Base-by-base conservation (phyloP, 441 rosid species). In the Flueggea neowawraea region DNA sequence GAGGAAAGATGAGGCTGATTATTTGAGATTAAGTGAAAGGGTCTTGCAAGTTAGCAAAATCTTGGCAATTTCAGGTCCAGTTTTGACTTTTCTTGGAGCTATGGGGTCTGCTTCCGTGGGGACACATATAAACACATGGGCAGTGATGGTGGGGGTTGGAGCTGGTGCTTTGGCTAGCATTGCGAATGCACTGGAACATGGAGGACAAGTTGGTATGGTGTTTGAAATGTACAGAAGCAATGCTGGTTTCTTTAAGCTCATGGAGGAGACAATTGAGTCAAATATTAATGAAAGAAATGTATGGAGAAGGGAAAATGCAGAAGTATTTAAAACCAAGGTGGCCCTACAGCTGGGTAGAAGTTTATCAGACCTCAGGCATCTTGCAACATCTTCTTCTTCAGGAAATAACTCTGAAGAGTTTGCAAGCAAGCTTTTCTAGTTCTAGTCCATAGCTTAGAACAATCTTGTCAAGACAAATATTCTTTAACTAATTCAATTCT, bases 351-450 rank as follows among this genome's bases (percentile, higher is more conserved):
- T 78, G 13, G 83, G 85, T 22, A 69, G 85, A 53, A 75, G 74
- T 62, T 16, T 65, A 39, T 67, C 81, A 48, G 75, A 73, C 33
- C 76, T 81, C 12, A 72, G 55, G 57, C 14, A 71, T 55, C 72
- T 78, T 57, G 73, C 71, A 32, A 43, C 54, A 28, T 12, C 12
- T 32, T 57, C n/a, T 43, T 56, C 64, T 52, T 36, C 67, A 6
- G 55, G 17, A 43, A 57, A 48, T 61, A 58, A 31, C 12, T 7
- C 43, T 17, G 55, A 51, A 33, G 82, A 78, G 43, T 81, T 73
- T 73, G 80, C 75, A 14, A 78, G 85, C 82, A 81, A 75, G 73
- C 70, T 75, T 14, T 78, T 77, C 53, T 70, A 63, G 68, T 14
- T 6, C 36, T 45, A 9, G 28, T 17, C 13, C 2, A 48, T 14